Evolutionary conservation across 2,329 filamentous ascomycete genomes (phyloP), one percentile per base, ranked within the genome.

Genomic region (Sphaceloma murrayae): DNA sequence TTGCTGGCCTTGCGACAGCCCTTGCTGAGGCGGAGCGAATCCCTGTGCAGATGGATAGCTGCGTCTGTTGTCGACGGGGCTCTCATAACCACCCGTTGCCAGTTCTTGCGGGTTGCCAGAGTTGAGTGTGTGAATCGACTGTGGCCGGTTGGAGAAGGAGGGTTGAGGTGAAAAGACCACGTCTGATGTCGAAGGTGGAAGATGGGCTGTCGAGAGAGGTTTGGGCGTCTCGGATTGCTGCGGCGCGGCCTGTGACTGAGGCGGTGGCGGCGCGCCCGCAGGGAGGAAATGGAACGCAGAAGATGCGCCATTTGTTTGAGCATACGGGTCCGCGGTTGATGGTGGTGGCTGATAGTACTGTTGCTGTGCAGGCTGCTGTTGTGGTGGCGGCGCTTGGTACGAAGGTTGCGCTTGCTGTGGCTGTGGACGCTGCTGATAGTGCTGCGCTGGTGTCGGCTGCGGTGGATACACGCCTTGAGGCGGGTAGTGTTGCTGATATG

Each of bases 401-500:
- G 55, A 42, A 60, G 46, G 48, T 19, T 48, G 49, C 21, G 22
- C 19, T 24, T 50, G 46, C 8, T 52, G 46, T 8, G 50, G 51
- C 8, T 51, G 50, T n/a, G 62, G 59, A 21, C 45, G 47, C 48
- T 57, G 58, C 17, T 53, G 52, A 34, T 57, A 50, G 32, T 59
- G 61, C 16, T 46, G 19, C 29, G 59, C 49, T 33, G 60, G 56
- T 9, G 58, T 56, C 19, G 46, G 48, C 44, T 53, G 52, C 3
- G 61, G 54, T 32, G 61, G 56, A 42, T 62, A 62, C 18, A 48
- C 47, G 39, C 14, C 42, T 14, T 52, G 56, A 16, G 54, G 49
- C 36, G 65, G 67, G 59, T 89, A 91, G 52, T 73, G 77, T 34
- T 49, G 45, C 26, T 45, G 43, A 39, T 47, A 48, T 24, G 34